These are phyloP conservation scores for Salix caprea DNA, from an alignment of 345 rosid species.

Conservation along the genomic window DNA sequence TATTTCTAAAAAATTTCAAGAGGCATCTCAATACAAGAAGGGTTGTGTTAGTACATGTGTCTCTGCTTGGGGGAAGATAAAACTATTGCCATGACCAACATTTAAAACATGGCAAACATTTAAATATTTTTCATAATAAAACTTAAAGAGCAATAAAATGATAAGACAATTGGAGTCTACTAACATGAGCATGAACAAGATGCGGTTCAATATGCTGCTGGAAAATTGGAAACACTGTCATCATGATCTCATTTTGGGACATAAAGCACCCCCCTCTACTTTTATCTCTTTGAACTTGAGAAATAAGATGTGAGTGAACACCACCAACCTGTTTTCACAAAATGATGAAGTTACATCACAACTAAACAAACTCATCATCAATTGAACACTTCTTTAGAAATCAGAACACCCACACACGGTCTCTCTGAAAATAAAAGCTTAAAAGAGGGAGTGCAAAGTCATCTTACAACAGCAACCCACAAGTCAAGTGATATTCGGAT, in stretches of 20 bases:
- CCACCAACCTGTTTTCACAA: slow-evolving; percentile 83
- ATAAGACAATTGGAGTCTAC: slow-evolving; percentile 26
- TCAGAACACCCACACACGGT: neutral
- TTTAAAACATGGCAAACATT: neutral
- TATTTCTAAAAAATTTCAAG: neutral
- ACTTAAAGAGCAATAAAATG: slow-evolving; percentile 5
- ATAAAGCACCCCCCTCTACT: slow-evolving; percentile 79
- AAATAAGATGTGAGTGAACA: slow-evolving; percentile 95
- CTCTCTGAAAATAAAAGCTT: slow-evolving; percentile 10
- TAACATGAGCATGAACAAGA: slow-evolving; percentile 98
- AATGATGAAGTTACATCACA: slow-evolving; percentile 7
- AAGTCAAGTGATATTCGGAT: slow-evolving; percentile 83
- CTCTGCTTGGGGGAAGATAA: neutral
- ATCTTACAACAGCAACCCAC: slow-evolving; percentile 98
- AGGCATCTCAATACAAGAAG: neutral
- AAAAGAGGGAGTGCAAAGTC: slow-evolving; percentile 16
- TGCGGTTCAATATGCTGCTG: slow-evolving; percentile 98
- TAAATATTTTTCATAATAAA: neutral
- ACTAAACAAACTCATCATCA: neutral
- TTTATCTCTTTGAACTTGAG: slow-evolving; percentile 99
- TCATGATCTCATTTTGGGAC: slow-evolving; percentile 98
- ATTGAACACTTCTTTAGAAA: neutral
- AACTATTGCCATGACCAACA: neutral
- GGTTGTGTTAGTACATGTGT: neutral
- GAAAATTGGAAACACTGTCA: slow-evolving; percentile 96